Conservation (phyloP, 345 rosid genomes). For the Gossypium raimondii region DNA sequence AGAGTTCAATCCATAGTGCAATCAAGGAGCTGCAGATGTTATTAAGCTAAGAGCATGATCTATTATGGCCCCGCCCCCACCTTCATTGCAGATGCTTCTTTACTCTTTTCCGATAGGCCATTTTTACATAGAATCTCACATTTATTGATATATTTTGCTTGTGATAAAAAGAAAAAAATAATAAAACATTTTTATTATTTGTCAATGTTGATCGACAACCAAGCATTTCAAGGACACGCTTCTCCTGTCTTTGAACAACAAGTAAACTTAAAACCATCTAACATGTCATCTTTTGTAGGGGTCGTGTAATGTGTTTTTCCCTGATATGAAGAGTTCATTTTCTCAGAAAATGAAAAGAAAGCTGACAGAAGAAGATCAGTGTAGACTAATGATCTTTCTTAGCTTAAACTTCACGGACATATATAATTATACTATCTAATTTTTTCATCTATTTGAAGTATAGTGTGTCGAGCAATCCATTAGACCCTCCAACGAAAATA, state of each 20-base stretch:
- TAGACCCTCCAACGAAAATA: too few species aligned
- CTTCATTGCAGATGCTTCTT: neutral
- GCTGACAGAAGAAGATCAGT: neutral
- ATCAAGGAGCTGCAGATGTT: constrained; percentile 21
- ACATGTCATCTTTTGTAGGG: neutral
- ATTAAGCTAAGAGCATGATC: neutral
- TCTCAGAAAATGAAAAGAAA: neutral
- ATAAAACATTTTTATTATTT: neutral
- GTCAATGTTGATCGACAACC: constrained; percentile 17
- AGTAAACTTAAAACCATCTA: neutral
- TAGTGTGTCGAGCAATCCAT: too few species aligned
- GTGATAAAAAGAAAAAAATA: neutral
- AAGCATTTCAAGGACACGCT: constrained; percentile 19
- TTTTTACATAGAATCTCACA: constrained; percentile 18
- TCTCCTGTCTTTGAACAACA: neutral
- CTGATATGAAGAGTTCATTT: neutral
- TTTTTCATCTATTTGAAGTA: too few species aligned
- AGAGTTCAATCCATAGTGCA: constrained; percentile 17
- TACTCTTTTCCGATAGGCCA: constrained; percentile 20
- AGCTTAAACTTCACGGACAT: constrained; percentile 20
- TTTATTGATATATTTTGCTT: constrained; percentile 7
- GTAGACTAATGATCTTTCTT: constrained; percentile 9
- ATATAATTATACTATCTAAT: neutral
- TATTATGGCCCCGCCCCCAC: neutral
- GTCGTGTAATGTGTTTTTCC: neutral